Evolutionary conservation across 805 yeast genomes (phyloP), one percentile per base, ranked within the genome.

Genomic region (Peterozyma xylosa): DNA sequence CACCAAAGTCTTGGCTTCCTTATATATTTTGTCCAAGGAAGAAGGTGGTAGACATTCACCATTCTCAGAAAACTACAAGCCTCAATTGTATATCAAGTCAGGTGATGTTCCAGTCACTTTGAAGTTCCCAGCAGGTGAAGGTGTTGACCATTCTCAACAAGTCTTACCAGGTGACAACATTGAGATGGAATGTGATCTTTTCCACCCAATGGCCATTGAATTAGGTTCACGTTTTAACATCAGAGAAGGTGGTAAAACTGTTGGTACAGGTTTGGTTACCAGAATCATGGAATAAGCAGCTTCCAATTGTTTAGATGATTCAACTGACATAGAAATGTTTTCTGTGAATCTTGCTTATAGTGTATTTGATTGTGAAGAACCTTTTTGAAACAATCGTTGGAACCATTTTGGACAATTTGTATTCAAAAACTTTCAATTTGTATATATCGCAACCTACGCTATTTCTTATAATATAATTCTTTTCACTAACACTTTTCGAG

Each of bases 31-130:
- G 66, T 78, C 95, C 63, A 85, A 88, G 70, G 98, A 93, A 63
- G 99, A 93, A 74, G 99, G 99, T 79, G 99, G 99, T 61, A 91
- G 99, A 74, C 96, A 88, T 76, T 86, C 96, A 52, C 95, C 96
- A 53, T 93, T 93, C 68, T 91, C 91, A 62, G 88, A 85, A 70
- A 85, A 89, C 80, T 93, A 90, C 82, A 87, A 95, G 76, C 99
- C 99, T 50, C 99, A 93, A 73, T 77, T 91, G 78, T 93, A 85
- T 71, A 78, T 93, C 63, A 86, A 98, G 74, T 90, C 99, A 53
- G 87, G 96, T 52, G 96, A 89, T 64, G 97, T 91, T 52, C 87
- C 97, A 53, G 91, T 86, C 62, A 79, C 82, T 47, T 73, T 91
- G 66, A 80, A 80, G 56, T 90, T 90, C 93, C 97, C 97, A 63